Evolutionary conservation across 257 asterid genomes (phyloP).

Genomic region (Capsicum chinense): DNA sequence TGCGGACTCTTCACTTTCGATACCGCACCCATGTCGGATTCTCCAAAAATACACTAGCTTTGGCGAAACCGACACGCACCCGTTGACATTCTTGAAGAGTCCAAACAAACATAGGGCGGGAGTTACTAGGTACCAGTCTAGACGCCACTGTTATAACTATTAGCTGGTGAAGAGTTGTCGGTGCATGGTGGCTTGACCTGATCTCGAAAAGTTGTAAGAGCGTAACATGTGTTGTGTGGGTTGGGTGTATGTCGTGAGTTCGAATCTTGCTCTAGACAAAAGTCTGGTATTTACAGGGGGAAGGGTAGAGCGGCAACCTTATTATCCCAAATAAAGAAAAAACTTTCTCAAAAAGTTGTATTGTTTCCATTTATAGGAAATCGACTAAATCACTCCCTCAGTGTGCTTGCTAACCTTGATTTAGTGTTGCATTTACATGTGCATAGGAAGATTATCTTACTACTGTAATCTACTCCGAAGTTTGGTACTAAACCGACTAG

Average conservation of each 20-base stretch:
- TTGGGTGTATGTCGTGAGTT: neutral
- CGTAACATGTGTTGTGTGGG: neutral
- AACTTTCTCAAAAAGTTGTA: neutral
- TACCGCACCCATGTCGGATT: no score
- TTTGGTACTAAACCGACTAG: no score
- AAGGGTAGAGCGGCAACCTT: neutral
- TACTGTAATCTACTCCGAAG: neutral
- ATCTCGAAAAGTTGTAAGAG: neutral
- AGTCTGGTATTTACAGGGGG: neutral
- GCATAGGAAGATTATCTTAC: neutral
- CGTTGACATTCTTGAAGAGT: no score
- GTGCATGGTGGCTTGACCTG: neutral
- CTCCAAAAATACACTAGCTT: no score
- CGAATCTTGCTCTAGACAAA: neutral
- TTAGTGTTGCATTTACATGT: neutral
- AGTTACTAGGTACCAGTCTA: neutral
- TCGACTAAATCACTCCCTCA: neutral
- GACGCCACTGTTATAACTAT: neutral
- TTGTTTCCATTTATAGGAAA: neutral
- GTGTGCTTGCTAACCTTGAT: neutral
- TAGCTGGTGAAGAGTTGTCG: neutral
- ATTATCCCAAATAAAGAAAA: no score
- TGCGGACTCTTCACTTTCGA: no score
- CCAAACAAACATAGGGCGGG: no score
- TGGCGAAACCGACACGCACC: no score